phyloP scores from a whole-genome alignment of 495 filamentous ascomycete species.

The Podospora sp. region DNA sequence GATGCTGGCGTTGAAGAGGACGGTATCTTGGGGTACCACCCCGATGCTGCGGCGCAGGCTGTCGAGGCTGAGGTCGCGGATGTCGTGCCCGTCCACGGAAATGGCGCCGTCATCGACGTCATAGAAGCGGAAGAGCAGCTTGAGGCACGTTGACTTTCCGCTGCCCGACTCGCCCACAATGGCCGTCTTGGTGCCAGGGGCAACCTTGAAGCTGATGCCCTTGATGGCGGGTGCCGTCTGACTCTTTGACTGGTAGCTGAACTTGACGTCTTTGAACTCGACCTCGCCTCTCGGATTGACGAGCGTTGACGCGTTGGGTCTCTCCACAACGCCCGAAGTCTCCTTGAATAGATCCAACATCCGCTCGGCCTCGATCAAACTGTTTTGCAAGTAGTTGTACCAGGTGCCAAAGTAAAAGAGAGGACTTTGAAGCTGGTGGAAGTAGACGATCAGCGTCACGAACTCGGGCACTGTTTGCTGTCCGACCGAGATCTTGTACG shows the following conservation, averaged over 20 bases:
- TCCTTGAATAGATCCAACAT: constrained; percentile 90
- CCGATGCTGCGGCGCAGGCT: constrained; percentile 82
- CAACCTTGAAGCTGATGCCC: constrained; percentile 74
- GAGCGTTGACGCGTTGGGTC: constrained; percentile 51
- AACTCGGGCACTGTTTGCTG: constrained; percentile 76
- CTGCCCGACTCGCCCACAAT: constrained; percentile 93
- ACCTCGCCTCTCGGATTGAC: constrained; percentile 73
- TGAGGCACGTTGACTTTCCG: constrained; percentile 92
- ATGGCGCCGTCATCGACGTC: constrained; percentile 75
- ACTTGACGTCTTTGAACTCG: constrained; percentile 78
- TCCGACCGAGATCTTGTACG: constrained; percentile 80
- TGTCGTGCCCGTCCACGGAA: constrained; percentile 77
- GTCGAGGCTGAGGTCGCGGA: constrained; percentile 81
- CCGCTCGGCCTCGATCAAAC: constrained; percentile 90
- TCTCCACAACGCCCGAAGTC: constrained; percentile 81
- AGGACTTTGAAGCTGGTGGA: constrained; percentile 88
- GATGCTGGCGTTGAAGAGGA: constrained; percentile 90
- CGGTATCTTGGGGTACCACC: constrained; percentile 92
- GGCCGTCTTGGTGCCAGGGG: constrained; percentile 86
- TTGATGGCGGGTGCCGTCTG: constrained; percentile 78
- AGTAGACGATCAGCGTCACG: constrained; percentile 80
- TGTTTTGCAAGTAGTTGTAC: constrained; percentile 88
- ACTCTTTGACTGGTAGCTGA: constrained; percentile 61
- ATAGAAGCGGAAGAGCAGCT: constrained; percentile 90
- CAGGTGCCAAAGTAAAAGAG: constrained; percentile 97